Base-by-base conservation (phyloP, 179 eudicot species). In the Camellia oleifera region DNA sequence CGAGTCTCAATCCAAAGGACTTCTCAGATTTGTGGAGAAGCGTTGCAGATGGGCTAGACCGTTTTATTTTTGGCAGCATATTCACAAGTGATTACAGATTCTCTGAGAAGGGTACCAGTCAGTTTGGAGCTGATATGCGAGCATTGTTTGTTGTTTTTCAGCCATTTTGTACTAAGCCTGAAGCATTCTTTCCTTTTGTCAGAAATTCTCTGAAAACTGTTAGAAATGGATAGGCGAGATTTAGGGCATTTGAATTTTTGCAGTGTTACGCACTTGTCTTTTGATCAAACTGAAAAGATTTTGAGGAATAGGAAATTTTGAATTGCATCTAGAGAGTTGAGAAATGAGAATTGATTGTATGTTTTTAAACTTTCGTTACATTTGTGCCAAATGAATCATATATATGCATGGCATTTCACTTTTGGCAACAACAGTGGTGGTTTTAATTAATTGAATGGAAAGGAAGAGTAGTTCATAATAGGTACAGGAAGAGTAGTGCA, bases 1-100 rank as follows among this genome's bases (percentile, higher is more conserved):
- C 79, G 48, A 74, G 80, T 82, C 87, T 89, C 42, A 89, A 87
- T 74, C 76, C 85, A 15, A 81, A 72, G 45, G 88, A 89, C 80
- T 87, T 87, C 65, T 75, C 83, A 72, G 90, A 85, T 78, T 61
- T 84, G 23, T 89, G 92, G 92, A 80, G 92, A 81, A 89, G 87
- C 77, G 79, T 86, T 26, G 90, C 90, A 3, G 89, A 89, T 53
- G 92, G 90, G n/a, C 82, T 89, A 6, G 90, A 89, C 84, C 88
- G 53, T 78, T 89, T 84, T 61, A 79, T 73, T 56, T 87, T 87
- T 75, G 72, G 70, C 40, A 89, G 88, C 85, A 77, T 87, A n/a
- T 63, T 84, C 32, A 52, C 79, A 10, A 63, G 67, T 20, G 56
- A 69, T 62, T 50, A 57, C 54, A 82, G 65, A 40, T 86, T 89